These are phyloP conservation scores for Rhizopogon vesiculosus DNA, from an alignment of 768 basidiomycete genomes.

Conservation along the genomic window DNA sequence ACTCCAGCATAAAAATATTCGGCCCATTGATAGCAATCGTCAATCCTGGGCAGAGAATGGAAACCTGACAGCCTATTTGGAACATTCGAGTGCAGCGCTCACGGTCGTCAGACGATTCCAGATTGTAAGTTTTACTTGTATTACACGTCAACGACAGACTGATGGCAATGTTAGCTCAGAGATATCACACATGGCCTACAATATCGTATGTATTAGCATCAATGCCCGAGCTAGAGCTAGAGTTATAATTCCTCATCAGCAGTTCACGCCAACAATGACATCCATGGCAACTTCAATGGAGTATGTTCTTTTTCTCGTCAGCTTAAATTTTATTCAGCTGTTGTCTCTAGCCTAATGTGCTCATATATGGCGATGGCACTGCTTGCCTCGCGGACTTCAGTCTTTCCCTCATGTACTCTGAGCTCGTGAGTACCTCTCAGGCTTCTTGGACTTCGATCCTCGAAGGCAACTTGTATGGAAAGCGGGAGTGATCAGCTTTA, in stretches of 20 bases:
- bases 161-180: not conserved
- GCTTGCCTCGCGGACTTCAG: slow-evolving; percentile 34
- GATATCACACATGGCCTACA: slow-evolving; percentile 13
- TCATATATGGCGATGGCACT: slow-evolving; percentile 26
- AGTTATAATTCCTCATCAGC: not conserved
- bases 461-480: slow-evolving; percentile 39
- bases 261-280: slow-evolving; percentile 18
- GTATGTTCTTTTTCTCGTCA: slow-evolving; percentile 15
- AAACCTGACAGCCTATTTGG: slow-evolving; percentile 18
- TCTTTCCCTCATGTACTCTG: slow-evolving; percentile 25
- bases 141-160: no score
- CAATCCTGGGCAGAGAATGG: slow-evolving; percentile 32
- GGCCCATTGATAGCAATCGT: slow-evolving; percentile 29
- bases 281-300: slow-evolving; percentile 45
- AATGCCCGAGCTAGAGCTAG: not conserved
- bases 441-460: slow-evolving; percentile 24
- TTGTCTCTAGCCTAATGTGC: slow-evolving; percentile 26
- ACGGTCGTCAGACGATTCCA: slow-evolving; percentile 1
- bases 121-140: slow-evolving; percentile 8
- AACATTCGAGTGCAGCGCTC: slow-evolving; percentile 4
- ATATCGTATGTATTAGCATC: slow-evolving; percentile 8
- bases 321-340: not conserved
- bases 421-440: slow-evolving; percentile 15
- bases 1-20: slow-evolving; percentile 22
- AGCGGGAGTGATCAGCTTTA: no score